Evolutionary conservation across 345 rosid species (phyloP), one percentile per base, ranked within the genome.

Genomic region (Arabis hirsuta): DNA sequence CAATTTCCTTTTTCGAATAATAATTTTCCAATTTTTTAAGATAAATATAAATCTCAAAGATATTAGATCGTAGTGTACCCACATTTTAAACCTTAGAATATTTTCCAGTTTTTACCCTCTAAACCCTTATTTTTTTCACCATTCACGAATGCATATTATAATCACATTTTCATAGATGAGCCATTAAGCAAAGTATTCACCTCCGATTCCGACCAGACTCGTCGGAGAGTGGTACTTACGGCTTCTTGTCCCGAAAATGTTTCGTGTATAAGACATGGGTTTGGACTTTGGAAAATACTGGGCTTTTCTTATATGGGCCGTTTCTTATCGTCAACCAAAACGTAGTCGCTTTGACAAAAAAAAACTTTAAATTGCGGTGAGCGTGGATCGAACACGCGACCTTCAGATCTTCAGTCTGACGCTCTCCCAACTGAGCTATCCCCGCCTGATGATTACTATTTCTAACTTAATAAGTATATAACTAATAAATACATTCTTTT

Each of bases 361-460:
- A 11, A 41, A 7, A 0, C 3, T 7, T 6, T 22, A 14, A 8
- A 4, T 6, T 87, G 92, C 97, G 91, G 91, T 89, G 93, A 86
- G 83, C 93, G 85, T 91, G 86, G 91, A 89, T 84, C 91, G 96
- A 91, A 91, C 91, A 89, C 90, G 88, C 84, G 91, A 82, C 96
- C 93, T 91, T 86, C 90, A 89, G 91, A 91, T 89, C 96, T 89
- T 91, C 91, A 91, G 91, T 87, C 96, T 89, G 91, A 89, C 87
- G 91, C 96, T 89, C 96, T 87, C 91, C 90, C 93, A 86, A 55
- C 78, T 72, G 78, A 83, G 94, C 92, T 65, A 86, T 84, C 74
- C 90, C 89, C 80, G 85, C 90, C 34, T 62, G 41, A 2, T 36
- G 3, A 8, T 36, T 8, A 36, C 0, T 22, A 9, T 9, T 7